phyloP scores from a whole-genome alignment of 371 early-diverging fungal genomes.

The Rhizopus arrhizus region DNA sequence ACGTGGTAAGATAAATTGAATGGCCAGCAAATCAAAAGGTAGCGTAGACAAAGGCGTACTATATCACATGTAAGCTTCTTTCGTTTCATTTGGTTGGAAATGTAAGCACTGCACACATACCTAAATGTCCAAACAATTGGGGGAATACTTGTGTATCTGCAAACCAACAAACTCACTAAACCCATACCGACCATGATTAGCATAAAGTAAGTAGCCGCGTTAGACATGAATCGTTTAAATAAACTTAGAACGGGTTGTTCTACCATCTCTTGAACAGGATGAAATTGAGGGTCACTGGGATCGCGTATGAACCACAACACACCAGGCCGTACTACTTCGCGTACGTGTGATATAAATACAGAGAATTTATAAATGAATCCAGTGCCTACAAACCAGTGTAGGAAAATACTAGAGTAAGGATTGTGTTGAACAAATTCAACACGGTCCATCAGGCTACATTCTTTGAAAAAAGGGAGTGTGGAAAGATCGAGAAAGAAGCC shows the following conservation, averaged over 20 bases:
- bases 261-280: slow-evolving; percentile 83
- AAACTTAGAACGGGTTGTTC: slow-evolving; percentile 71
- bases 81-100: slow-evolving; percentile 4
- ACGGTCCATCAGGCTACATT: slow-evolving; percentile 56
- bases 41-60: slow-evolving; percentile 70
- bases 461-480: slow-evolving; percentile 71
- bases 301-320: slow-evolving; percentile 93
- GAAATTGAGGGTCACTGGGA: slow-evolving; percentile 86
- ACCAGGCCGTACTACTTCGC: slow-evolving; percentile 82
- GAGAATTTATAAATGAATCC: slow-evolving; percentile 87
- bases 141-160: slow-evolving; percentile 21
- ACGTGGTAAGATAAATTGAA: slow-evolving; percentile 67
- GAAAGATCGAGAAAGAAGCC: slow-evolving; percentile 79
- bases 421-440: slow-evolving; percentile 54
- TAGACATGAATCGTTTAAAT: slow-evolving; percentile 67
- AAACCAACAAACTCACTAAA: slow-evolving; percentile 43
- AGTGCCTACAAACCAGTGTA: slow-evolving; percentile 90
- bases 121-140: slow-evolving; percentile 31
- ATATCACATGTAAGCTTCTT: slow-evolving; percentile 1
- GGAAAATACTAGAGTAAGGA: slow-evolving; percentile 68
- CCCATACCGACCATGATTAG: slow-evolving; percentile 70
- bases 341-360: slow-evolving; percentile 67
- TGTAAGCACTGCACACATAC: slow-evolving; percentile 21
- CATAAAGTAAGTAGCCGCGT: slow-evolving; percentile 74
- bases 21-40: slow-evolving; percentile 72